Base-by-base conservation (phyloP, 2,329 filamentous ascomycete species). In the Hypoxylon sp. region DNA sequence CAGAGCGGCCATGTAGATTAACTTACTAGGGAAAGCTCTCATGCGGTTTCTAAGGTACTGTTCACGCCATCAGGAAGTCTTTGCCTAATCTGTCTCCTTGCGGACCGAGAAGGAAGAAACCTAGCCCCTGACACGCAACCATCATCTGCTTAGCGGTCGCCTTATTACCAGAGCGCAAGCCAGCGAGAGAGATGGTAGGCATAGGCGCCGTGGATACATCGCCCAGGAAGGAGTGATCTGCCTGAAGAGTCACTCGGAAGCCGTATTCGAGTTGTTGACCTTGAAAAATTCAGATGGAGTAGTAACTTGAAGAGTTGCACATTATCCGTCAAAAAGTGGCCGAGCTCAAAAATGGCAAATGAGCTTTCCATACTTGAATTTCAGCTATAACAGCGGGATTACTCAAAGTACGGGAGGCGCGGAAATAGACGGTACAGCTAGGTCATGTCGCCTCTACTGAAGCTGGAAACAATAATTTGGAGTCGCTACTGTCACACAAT, bases 1-100 rank as follows among this genome's bases (percentile, higher is more conserved):
- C 75, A 31, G 74, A 77, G 14, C 73, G 74, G 62, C 78, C 76
- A 20, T 73, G 64, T 57, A 27, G 20, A 17, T 25, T 3, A 44
- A 55, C 33, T 22, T 44, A 64, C 53, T 53, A 53, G 35, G 51
- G 61, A 54, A 58, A 44, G 40, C 51, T 62, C 46, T 22, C 20
- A 49, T 27, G 51, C 44, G 31, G 44, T 51, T 49, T 31, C 25
- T 11, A 17, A 5, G 8, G 30, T 35, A 53, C 10, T 22, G n/a
- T 13, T 53, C 8, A 35, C 49, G 6, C 35, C 49, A 20, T 35
- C 49, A 2, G 30, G 30, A 6, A 53, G 25, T 35, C 30, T 11
- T 31, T 35, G 14, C 51, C 53, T 30, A 57, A 27, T 40, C 51
- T 46, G 25, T 54, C 55, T 22, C 61, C 61, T 46, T 51, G 40